Evolutionary conservation across 495 filamentous ascomycete genomes (phyloP), one percentile per base, ranked within the genome.

Genomic region (Penicillium silybi): DNA sequence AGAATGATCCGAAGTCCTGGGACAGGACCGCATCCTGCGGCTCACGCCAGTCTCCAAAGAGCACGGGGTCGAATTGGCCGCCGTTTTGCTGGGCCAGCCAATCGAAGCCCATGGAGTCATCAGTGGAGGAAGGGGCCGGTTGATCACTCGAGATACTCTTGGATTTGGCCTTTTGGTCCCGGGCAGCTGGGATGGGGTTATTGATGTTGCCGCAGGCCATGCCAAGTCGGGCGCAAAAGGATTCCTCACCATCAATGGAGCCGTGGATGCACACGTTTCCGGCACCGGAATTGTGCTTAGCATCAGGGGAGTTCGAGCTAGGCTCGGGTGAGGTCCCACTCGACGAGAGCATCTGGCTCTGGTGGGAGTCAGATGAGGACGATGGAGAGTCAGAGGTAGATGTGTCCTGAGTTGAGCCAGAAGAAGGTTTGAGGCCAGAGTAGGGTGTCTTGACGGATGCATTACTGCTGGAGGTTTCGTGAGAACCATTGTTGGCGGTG

Each of bases 31-130:
- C 87, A 50, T 89, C 88, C 58, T 96, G 89, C 6, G 88, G 85
- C 60, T 99, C 95, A 35, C 93, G 85, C 70, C 96, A 97, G 57
- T 92, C 90, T 45, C 87, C 87, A 67, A 97, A 99, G 2, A 97
- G 79, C 27, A 90, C 81, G 1, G 93, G 93, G 56, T 97, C 89
- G 57, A 97, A 97, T 56, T 89, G 84, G 46, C 89, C 89, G 38
- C 86, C 84, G 63, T 91, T 93, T 65, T 96, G 88, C 59, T 88
- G 83, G 9, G 88, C 83, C 52, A 96, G 66, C 81, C 86, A 92
- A 59, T 91, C 88, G 43, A 96, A 53, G 57, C 75, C 68, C 54
- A 74, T 62, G 59, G 38, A 41, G 19, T 50, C 46, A 32, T 70
- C 56, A 7, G 22, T 29, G 43, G 50, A 44, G 53, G 60, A 39